Evolutionary conservation across 2,329 filamentous ascomycete genomes (phyloP).

Genomic region (Aspergillus sp.): DNA sequence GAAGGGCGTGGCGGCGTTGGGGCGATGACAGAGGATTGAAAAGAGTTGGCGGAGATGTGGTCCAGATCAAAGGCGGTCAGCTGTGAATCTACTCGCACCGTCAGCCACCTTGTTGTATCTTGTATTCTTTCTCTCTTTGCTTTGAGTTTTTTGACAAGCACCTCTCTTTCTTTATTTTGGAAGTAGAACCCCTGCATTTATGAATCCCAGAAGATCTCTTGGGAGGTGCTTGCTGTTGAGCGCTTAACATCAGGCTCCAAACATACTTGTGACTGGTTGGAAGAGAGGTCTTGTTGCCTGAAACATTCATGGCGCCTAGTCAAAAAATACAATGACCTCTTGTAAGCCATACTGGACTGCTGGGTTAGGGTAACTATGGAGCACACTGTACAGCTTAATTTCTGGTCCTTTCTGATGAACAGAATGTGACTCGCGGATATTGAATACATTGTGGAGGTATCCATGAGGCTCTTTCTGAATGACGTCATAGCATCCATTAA

Average conservation of each 20-base stretch:
- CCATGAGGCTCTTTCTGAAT: neutral
- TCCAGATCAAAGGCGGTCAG: conserved; percentile 17
- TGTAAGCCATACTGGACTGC: neutral
- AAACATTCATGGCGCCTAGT: neutral
- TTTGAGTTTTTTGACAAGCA: neutral
- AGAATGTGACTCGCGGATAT: too few relatives aligned
- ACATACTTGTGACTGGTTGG: neutral
- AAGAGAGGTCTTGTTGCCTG: conserved; percentile 4
- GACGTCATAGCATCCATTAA: neutral
- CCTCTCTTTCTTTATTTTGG: neutral
- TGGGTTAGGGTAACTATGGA: too few relatives aligned
- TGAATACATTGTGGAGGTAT: too few relatives aligned
- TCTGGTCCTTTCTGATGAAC: too few relatives aligned
- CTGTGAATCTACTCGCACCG: neutral
- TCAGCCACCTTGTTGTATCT: too few relatives aligned
- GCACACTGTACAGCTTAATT: too few relatives aligned
- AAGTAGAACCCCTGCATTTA: neutral
- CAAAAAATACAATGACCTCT: too few relatives aligned
- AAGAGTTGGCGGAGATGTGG: conserved; percentile 20
- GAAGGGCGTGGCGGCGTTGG: conserved; percentile 21
- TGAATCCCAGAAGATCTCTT: neutral
- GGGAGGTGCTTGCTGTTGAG: too few relatives aligned
- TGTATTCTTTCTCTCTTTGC: neutral
- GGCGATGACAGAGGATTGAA: conserved; percentile 9
- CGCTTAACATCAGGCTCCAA: too few relatives aligned